Evolutionary conservation across 2,329 filamentous ascomycete species (phyloP).

Genomic region (Diplodia seriata): DNA sequence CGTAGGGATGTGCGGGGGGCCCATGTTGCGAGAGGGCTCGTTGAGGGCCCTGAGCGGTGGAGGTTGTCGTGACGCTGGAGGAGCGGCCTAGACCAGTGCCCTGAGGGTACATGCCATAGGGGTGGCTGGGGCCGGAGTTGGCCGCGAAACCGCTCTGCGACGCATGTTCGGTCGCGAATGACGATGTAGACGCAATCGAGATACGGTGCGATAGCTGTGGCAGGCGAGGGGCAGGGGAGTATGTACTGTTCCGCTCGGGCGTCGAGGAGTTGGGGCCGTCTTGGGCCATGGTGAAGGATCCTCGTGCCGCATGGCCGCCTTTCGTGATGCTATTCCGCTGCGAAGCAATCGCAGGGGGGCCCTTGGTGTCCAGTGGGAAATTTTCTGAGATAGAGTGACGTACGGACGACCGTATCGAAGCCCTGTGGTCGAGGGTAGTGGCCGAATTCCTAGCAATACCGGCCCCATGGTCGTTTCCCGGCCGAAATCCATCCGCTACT

Average conservation of each 20-base stretch:
- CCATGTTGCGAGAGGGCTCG: slow-evolving; percentile 66
- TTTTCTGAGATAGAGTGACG: slow-evolving; percentile 30
- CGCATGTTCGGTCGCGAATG: slow-evolving; percentile 49
- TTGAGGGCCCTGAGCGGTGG: slow-evolving; percentile 67
- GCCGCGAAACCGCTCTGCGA: slow-evolving; percentile 72
- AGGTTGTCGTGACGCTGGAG: slow-evolving; percentile 73
- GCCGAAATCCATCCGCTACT: slow-evolving; percentile 56
- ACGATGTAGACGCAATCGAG: slow-evolving; percentile 50
- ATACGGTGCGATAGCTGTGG: slow-evolving; percentile 43
- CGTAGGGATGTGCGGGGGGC: slow-evolving; percentile 86
- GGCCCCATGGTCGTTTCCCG: slow-evolving; percentile 41
- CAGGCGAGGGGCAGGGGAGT: slow-evolving; percentile 35
- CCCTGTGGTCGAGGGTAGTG: slow-evolving; percentile 27
- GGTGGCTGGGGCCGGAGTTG: slow-evolving; percentile 74
- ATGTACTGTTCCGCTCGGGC: slow-evolving; percentile 38
- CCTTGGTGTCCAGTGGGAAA: slow-evolving; percentile 26
- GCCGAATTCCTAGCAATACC: slow-evolving; percentile 34
- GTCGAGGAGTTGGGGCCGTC: slow-evolving; percentile 35
- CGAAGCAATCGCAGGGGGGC: not conserved
- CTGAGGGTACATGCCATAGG: slow-evolving; percentile 85
- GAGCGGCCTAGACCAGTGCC: slow-evolving; percentile 63
- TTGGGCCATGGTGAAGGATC: slow-evolving; percentile 35
- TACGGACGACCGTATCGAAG: slow-evolving; percentile 36
- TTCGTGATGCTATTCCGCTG: slow-evolving; percentile 49
- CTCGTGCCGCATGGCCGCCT: slow-evolving; percentile 38